A percentile compares a stretch with the other conserved stretches of the same genome.
These are phyloP conservation scores for Chytridium lagenaria DNA, from an alignment of 371 early-diverging fungal genomes.

Conservation along the genomic window DNA sequence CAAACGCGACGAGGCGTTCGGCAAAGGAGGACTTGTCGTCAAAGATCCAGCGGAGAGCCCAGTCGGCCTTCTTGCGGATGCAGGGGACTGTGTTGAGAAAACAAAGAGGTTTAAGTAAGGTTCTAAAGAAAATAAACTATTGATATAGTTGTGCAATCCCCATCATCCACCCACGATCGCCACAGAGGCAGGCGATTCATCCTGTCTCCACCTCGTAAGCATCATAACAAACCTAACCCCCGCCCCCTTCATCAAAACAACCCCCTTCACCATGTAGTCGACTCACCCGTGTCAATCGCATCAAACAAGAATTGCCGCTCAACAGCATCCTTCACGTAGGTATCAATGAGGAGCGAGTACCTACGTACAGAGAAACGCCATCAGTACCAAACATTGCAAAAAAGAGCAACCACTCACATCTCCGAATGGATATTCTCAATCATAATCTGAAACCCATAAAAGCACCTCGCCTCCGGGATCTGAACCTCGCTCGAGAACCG, in stretches of 20 bases:
- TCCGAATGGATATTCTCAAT: slow-evolving; percentile 99
- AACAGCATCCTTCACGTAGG: slow-evolving; percentile 92
- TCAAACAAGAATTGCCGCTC: slow-evolving; percentile 94
- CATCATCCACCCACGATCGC: too few relatives aligned
- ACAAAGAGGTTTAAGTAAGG: not conserved
- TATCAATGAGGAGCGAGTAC: slow-evolving; percentile 98
- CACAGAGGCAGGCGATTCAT: too few relatives aligned
- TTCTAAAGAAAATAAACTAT: too few relatives aligned
- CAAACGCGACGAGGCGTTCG: slow-evolving; percentile 98
- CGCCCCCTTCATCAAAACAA: too few relatives aligned
- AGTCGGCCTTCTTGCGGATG: slow-evolving; percentile 97
- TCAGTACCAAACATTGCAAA: not conserved
- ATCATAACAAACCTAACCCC: too few relatives aligned
- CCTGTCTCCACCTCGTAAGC: too few relatives aligned
- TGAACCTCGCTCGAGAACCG: slow-evolving; percentile 98
- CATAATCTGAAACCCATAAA: slow-evolving; percentile 99
- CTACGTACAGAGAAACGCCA: slow-evolving; percentile 1
- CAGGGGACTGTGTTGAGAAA: slow-evolving; percentile 79
- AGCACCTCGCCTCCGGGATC: slow-evolving; percentile 97
- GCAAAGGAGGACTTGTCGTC: slow-evolving; percentile 88
- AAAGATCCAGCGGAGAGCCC: slow-evolving; percentile 98
- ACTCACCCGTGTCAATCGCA: slow-evolving; percentile 91
- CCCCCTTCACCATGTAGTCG: not conserved
- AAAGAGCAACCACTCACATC: slow-evolving; percentile 60
- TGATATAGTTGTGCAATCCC: too few relatives aligned